phyloP scores from a whole-genome alignment of 2,329 filamentous ascomycete genomes.

The Venturia carpophila region DNA sequence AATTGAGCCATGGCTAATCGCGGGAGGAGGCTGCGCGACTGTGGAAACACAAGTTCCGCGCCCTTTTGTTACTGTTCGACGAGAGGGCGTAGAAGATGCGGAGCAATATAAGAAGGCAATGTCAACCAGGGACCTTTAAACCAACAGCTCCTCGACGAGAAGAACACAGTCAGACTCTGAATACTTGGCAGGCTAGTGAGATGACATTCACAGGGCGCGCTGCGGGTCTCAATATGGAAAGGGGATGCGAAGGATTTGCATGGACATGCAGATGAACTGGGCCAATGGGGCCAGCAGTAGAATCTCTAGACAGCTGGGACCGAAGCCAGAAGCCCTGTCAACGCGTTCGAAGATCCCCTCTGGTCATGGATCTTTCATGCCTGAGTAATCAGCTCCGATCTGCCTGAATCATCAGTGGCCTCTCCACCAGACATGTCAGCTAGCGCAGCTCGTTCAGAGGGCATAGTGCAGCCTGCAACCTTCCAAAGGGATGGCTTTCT shows the following conservation, averaged over 20 bases:
- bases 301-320: not conserved
- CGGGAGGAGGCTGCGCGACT: no score
- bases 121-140: not conserved
- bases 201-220: constrained; percentile 13
- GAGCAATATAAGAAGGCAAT: not conserved
- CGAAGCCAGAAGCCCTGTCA: not conserved
- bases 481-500: not conserved
- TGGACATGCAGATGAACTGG: not conserved
- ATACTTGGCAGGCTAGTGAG: constrained; percentile 11
- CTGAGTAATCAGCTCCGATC: not conserved
- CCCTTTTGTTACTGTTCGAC: constrained; percentile 14
- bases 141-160: not conserved
- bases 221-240: not conserved
- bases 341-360: no score
- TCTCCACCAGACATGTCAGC: no score
- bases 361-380: no score
- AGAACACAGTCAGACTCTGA: constrained; percentile 7
- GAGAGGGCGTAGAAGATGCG: constrained; percentile 16
- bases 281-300: not conserved
- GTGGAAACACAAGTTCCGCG: not conserved
- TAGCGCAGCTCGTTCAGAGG: not conserved
- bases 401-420: not conserved
- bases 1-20: constrained; percentile 3
- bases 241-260: not conserved
- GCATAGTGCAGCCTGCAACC: not conserved